Conservation (phyloP, 2,329 filamentous ascomycete genomes). For the Chaetomium sp. region DNA sequence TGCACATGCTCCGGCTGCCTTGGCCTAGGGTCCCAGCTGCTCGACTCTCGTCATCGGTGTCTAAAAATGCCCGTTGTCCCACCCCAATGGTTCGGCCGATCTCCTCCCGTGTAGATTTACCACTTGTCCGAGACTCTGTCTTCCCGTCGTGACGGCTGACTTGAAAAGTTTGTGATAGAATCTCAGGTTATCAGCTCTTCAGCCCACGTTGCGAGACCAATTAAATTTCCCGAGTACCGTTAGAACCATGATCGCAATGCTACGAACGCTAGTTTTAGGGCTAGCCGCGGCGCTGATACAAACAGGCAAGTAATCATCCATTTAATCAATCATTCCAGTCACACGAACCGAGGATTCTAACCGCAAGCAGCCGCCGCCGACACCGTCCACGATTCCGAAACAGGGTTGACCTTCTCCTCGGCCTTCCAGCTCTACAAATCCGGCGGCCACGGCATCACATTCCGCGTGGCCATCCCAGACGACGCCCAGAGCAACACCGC, state of each 20-base stretch:
- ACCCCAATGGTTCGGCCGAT: too few species aligned
- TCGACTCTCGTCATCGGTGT: neutral
- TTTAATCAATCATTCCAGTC: neutral
- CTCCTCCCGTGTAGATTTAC: too few species aligned
- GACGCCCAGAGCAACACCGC: conserved; percentile 11
- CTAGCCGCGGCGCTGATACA: conserved; percentile 16
- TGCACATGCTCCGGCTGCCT: conserved; percentile 8
- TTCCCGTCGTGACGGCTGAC: too few species aligned
- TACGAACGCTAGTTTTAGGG: conserved; percentile 18
- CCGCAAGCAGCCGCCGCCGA: conserved; percentile 8
- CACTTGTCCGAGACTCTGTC: too few species aligned
- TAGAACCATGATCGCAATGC: conserved; percentile 10
- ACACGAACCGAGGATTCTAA: neutral
- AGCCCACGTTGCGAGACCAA: neutral
- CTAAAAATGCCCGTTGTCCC: too few species aligned
- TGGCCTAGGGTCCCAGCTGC: neutral
- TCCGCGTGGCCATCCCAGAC: conserved; percentile 22
- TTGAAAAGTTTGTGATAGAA: too few species aligned
- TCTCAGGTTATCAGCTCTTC: too few species aligned
- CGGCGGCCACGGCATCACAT: conserved; percentile 28
- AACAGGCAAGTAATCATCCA: conserved; percentile 9
- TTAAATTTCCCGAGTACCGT: neutral
- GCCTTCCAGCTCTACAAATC: conserved; percentile 28
- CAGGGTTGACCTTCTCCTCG: conserved; percentile 37
- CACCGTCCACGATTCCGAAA: conserved; percentile 31